Evolutionary conservation across 108 stramenopile genomes (phyloP).

Genomic region (Mayamaea pseudoterrestris): DNA sequence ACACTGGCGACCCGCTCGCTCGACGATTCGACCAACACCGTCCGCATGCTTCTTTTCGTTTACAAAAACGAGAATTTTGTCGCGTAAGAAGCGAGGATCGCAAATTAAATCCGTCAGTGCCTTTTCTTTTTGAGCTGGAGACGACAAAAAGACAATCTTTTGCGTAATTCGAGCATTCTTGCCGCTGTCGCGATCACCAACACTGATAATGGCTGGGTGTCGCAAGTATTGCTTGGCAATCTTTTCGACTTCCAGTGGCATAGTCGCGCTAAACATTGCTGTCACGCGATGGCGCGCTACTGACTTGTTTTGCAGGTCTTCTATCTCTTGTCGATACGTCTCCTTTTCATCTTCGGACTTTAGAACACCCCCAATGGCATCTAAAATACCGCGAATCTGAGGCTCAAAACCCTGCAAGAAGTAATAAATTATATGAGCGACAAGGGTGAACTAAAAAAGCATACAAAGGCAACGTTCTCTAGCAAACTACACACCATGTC

Average conservation of each 20-base stretch:
- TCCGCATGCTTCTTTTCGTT: constrained; percentile 92
- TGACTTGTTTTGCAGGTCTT: constrained; percentile 28
- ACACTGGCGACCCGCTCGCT: constrained; percentile 52
- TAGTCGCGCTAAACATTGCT: constrained; percentile 97
- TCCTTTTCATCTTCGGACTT: constrained; percentile 74
- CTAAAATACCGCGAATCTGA: constrained; percentile 84
- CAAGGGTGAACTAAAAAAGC: no score
- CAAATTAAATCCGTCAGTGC: constrained; percentile 38
- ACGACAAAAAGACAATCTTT: constrained; percentile 62
- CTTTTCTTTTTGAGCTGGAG: constrained; percentile 73
- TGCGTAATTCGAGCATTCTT: constrained; percentile 94
- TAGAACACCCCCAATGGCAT: constrained; percentile 82
- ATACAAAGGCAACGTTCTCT: no score
- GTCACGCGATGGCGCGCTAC: constrained; percentile 78
- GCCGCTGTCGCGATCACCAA: constrained; percentile 86
- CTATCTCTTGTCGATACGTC: constrained; percentile 70
- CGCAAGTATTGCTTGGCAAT: constrained; percentile 88
- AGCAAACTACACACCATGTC: no score
- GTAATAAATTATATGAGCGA: no score
- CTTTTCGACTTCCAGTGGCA: constrained; percentile 88
- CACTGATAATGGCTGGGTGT: constrained; percentile 78
- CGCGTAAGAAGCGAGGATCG: constrained; percentile 19
- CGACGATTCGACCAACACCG: constrained; percentile 64
- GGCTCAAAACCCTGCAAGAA: constrained; percentile 95
- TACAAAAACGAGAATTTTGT: constrained; percentile 95